Base-by-base conservation (phyloP, 768 basidiomycete genomes). In the Sarcomyxa edulis region DNA sequence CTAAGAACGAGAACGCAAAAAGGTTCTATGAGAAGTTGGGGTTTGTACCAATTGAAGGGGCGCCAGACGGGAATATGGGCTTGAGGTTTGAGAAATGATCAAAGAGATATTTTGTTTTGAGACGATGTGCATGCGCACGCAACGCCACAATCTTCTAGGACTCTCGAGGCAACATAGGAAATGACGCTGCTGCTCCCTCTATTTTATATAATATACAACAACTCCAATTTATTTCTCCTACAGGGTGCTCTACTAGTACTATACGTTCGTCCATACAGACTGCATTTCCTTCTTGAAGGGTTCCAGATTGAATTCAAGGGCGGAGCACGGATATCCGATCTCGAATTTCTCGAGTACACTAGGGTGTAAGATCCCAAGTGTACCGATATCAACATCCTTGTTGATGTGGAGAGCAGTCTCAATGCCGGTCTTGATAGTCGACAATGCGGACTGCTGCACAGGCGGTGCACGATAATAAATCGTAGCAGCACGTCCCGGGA, bases 311-410 rank as follows among this genome's bases (percentile, higher is more conserved):
- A 99, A 92, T 70, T 99, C 95, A 40, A 99, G 65, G 6, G 84
- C 84, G 23, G 94, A 97, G 64, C 94, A 97, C 14, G 95, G 95
- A 65, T 88, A 94, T 28, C 75, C 76, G 45, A 98, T 84, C 60
- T 98, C 94, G 61, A 95, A 99, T 54, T 90, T 92, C 50, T 81
- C 78, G 40, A 99, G 67, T 4, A 98, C 96, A 5, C 66, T 75
- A 7, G 96, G 96, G 60, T 99, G 95, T 36, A 99, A 67, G 49
- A 97, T 89, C 20, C 96, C 96, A 42, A 99, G 66, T n/a, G 71
- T 76, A 29, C 96, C 96, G 47, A 99, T 86, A 45, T 74, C 69
- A 22, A 81, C 55, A 60, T 98, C 96, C 37, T 61, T 51, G 4
- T 60, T 52, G 37, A 62, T 47, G 45, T 59, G 49, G 16, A 76